Evolutionary conservation across 768 basidiomycete genomes (phyloP).

Genomic region (Lentinula sp.): DNA sequence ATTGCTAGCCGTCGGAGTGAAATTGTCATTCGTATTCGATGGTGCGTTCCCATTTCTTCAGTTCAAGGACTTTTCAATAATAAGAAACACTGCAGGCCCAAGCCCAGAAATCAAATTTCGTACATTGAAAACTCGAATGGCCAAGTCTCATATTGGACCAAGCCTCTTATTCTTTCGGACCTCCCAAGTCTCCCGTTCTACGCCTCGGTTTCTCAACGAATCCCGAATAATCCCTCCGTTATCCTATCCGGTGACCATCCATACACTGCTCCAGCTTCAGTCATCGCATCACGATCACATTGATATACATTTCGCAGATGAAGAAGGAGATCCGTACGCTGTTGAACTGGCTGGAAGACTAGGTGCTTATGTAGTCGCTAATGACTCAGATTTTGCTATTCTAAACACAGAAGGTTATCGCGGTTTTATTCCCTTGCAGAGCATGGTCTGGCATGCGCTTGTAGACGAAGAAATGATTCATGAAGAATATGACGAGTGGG

Average conservation of each 20-base stretch:
- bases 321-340: slow-evolving; percentile 80
- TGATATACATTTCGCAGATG: slow-evolving; percentile 67
- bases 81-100: slow-evolving; percentile 41
- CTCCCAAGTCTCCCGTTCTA: slow-evolving; percentile 55
- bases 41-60: slow-evolving; percentile 32
- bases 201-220: slow-evolving; percentile 59
- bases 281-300: slow-evolving; percentile 23
- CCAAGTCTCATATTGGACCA: slow-evolving; percentile 51
- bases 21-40: slow-evolving; percentile 75
- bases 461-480: slow-evolving; percentile 18
- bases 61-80: slow-evolving; percentile 5
- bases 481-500: slow-evolving; percentile 25
- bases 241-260: slow-evolving; percentile 48
- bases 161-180: slow-evolving; percentile 79
- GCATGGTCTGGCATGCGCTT: slow-evolving; percentile 60
- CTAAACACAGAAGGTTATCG: slow-evolving; percentile 69
- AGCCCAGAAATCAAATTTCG: slow-evolving; percentile 68
- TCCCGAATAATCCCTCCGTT: slow-evolving; percentile 73
- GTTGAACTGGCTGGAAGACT: slow-evolving; percentile 76
- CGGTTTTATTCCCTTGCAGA: slow-evolving; percentile 73
- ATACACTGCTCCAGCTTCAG: slow-evolving; percentile 39
- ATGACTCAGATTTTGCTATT: slow-evolving; percentile 80
- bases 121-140: slow-evolving; percentile 55
- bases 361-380: slow-evolving; percentile 68
- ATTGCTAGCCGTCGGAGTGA: slow-evolving; percentile 63